Evolutionary conservation across 805 yeast genomes (phyloP), one percentile per base, ranked within the genome.

Genomic region (Maudiozyma saulgeensis): DNA sequence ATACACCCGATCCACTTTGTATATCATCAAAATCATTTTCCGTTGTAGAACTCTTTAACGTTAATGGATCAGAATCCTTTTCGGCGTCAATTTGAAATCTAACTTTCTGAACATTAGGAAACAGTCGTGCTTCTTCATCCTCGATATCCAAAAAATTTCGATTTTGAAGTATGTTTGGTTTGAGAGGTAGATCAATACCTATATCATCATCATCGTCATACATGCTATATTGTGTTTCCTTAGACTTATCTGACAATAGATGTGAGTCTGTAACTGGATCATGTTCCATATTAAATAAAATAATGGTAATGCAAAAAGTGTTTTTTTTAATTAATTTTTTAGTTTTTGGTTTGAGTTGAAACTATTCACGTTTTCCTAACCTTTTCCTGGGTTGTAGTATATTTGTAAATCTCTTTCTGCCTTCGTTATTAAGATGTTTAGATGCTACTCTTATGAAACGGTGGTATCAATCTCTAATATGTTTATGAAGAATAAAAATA

Each of bases 171-270:
- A 54, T 26, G 7, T 55, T 49, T 9, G 58, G 44, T 45, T 56
- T 63, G 26, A 63, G 49, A 5, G 67, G 67, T 38, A 63, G 49
- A 28, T 60, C 66, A 38, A 56, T 41, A 43, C 53, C 59, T 35
- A 32, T 35, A 15, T 51, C 50, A 7, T 41, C 43, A n/a, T 26
- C 43, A 12, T 41, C 43, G 12, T 41, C 32, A 41, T 41, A 41
- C 43, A 41, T 41, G 18, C 16, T 41, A 23, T 25, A 41, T 12
- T 28, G 32, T 35, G 16, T 19, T 11, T n/a, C 18, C 38, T 35
- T 15, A n/a, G 16, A n/a, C 18, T 35, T 35, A 35, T 35, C 38
- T 35, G 38, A 16, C 15, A 35, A n/a, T 16, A 35, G 11, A 11
- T 35, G 38, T 15, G 38, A 15, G 16, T 16, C 38, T n/a, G 38